A percentile compares a stretch with the other conserved stretches of the same genome.
phyloP scores from a whole-genome alignment of 2,329 filamentous ascomycete genomes.

The Aureobasidium leucospermi region DNA sequence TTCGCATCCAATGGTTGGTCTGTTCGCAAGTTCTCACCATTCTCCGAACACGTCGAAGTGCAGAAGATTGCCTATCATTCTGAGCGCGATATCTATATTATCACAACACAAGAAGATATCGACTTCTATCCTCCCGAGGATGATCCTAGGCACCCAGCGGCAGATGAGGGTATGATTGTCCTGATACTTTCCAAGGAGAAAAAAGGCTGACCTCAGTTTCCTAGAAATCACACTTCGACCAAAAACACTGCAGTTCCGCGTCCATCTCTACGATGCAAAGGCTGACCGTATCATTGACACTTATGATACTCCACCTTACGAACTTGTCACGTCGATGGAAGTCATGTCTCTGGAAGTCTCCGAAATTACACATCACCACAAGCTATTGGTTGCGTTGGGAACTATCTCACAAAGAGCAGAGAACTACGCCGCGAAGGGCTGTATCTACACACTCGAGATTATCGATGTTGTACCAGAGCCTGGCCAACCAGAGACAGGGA shows the following conservation, averaged over 20 bases:
- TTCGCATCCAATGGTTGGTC: conserved; percentile 71
- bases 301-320: conserved; percentile 63
- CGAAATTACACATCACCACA: conserved; percentile 80
- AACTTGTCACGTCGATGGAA: conserved; percentile 74
- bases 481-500: conserved; percentile 74
- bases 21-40: conserved; percentile 62
- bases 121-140: conserved; percentile 81
- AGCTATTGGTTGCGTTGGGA: conserved; percentile 74
- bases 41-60: conserved; percentile 50
- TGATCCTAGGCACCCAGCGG: conserved; percentile 75
- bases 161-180: conserved; percentile 53
- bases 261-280: conserved; percentile 72
- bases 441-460: conserved; percentile 85
- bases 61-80: conserved; percentile 70
- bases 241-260: conserved; percentile 58
- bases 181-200: background rate
- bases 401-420: conserved; percentile 84
- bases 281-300: conserved; percentile 75
- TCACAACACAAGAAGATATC: conserved; percentile 60
- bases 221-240: conserved; percentile 54
- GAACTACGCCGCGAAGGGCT: conserved; percentile 77
- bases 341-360: conserved; percentile 82
- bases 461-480: conserved; percentile 88
- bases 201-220: conserved; percentile 14
- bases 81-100: conserved; percentile 65